A percentile compares a stretch with the other conserved stretches of the same genome.
Evolutionary conservation across 1,284 basidiomycete genomes (phyloP).

Genomic region (Heterobasidion parviporum): DNA sequence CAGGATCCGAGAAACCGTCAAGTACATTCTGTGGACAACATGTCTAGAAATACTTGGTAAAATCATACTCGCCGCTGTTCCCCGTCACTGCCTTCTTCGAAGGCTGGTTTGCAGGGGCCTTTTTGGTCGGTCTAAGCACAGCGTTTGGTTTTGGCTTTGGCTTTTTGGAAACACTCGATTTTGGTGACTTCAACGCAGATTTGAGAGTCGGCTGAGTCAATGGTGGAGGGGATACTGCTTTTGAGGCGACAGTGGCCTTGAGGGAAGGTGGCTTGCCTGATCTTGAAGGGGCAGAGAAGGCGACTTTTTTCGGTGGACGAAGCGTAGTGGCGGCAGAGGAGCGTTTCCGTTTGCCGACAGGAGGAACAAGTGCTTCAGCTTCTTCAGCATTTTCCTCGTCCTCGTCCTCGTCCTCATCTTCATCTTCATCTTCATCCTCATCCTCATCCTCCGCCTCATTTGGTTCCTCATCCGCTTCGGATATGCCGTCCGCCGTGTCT

Average conservation of each 20-base stretch:
- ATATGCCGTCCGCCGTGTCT: slow-evolving; percentile 6
- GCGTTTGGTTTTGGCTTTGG: slow-evolving; percentile 1
- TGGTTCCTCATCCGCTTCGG: slow-evolving; percentile 15
- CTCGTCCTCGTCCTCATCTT: slow-evolving; percentile 15
- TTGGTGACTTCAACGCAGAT: slow-evolving; percentile 1
- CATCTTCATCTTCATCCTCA: slow-evolving; percentile 12
- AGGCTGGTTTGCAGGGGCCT: slow-evolving; percentile 15
- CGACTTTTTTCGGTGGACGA: slow-evolving; percentile 43
- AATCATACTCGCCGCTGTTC: slow-evolving; percentile 42
- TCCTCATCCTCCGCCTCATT: slow-evolving; percentile 15
- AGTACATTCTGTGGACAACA: no score
- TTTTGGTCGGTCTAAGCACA: slow-evolving; percentile 9
- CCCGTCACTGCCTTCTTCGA: slow-evolving; percentile 11
- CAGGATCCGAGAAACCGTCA: no score
- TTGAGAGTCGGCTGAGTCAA: not conserved
- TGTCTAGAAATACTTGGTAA: slow-evolving; percentile 42
- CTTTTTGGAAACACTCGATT: not conserved
- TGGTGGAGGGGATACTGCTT: not conserved
- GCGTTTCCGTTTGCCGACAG: slow-evolving; percentile 41
- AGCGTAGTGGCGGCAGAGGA: slow-evolving; percentile 18
- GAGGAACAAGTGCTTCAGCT: slow-evolving; percentile 18
- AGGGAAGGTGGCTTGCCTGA: not conserved
- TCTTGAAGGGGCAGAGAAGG: slow-evolving; percentile 19
- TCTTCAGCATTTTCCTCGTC: slow-evolving; percentile 17
- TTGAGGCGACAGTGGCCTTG: not conserved